Evolutionary conservation across 2,329 filamentous ascomycete genomes (phyloP).

Genomic region (Fusarium cyanostomum): DNA sequence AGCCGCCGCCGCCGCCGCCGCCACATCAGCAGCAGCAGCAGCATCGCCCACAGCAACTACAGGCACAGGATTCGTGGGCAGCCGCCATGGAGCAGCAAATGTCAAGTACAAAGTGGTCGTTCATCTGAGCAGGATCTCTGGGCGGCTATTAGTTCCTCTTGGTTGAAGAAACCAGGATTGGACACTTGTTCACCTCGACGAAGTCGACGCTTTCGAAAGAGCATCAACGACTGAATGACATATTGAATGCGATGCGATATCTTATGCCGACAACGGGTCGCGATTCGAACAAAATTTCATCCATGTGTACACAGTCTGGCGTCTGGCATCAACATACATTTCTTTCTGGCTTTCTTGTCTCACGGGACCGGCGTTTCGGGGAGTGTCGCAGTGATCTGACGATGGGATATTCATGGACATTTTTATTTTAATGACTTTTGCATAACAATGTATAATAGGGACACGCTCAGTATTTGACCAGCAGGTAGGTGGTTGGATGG

Average conservation of each 20-base stretch:
- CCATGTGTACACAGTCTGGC: conserved; percentile 35
- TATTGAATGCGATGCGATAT: conserved; percentile 13
- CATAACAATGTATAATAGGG: conserved; percentile 37
- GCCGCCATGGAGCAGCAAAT: conserved; percentile 46
- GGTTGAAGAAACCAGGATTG: background rate
- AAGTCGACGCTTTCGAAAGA: conserved; percentile 18
- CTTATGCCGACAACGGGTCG: conserved; percentile 4
- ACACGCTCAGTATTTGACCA: conserved; percentile 7
- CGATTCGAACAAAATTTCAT: conserved; percentile 18
- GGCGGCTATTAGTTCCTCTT: conserved; percentile 15
- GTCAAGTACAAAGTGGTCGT: conserved; percentile 45
- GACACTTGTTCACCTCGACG: conserved; percentile 13
- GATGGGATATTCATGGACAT: conserved; percentile 11
- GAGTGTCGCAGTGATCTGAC: conserved; percentile 13
- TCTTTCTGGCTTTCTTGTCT: conserved; percentile 25
- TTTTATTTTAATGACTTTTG: conserved; percentile 28
- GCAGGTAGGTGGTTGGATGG: conserved; percentile 4
- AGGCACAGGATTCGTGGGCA: conserved; percentile 50
- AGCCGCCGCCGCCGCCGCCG: conserved; percentile 13
- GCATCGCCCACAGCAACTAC: conserved; percentile 31
- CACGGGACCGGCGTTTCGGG: conserved; percentile 39
- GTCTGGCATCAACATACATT: conserved; percentile 35
- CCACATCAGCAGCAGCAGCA: conserved; percentile 20
- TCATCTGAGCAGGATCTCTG: conserved; percentile 44
- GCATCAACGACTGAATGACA: conserved; percentile 29